phyloP scores from a whole-genome alignment of 805 yeast species.

The Metschnikowia lochheadii region DNA sequence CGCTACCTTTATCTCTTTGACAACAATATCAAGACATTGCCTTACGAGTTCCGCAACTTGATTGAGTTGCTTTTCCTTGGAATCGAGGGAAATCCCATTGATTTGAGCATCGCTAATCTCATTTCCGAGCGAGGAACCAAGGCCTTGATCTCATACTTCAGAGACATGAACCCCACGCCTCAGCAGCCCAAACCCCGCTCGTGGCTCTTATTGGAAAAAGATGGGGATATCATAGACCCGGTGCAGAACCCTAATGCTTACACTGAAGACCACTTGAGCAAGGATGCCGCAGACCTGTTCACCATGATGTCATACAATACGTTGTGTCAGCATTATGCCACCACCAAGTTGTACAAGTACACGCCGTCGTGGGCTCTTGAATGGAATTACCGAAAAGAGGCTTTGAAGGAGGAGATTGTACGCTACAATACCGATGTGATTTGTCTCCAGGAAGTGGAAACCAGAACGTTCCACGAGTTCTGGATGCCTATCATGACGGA shows the following conservation, averaged over 20 bases:
- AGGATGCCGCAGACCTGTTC: slow-evolving; percentile 41
- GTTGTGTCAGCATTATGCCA: slow-evolving; percentile 93
- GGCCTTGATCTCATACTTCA: slow-evolving; percentile 70
- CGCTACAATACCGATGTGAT: slow-evolving; percentile 67
- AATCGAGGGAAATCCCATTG: slow-evolving; percentile 87
- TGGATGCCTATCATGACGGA: slow-evolving; percentile 74
- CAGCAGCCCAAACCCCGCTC: slow-evolving; percentile 69
- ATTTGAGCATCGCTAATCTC: slow-evolving; percentile 57
- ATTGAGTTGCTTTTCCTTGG: slow-evolving; percentile 85
- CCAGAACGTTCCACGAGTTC: slow-evolving; percentile 76
- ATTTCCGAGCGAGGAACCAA: slow-evolving; percentile 80
- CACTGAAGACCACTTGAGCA: slow-evolving; percentile 24
- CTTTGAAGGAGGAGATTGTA: slow-evolving; percentile 68
- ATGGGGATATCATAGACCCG: slow-evolving; percentile 56
- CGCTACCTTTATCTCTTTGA: slow-evolving; percentile 84
- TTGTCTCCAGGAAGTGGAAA: slow-evolving; percentile 95
- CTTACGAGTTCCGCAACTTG: slow-evolving; percentile 80
- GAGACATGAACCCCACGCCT: slow-evolving; percentile 76
- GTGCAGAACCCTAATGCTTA: slow-evolving; percentile 29
- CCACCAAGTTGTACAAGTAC: slow-evolving; percentile 84
- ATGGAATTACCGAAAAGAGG: slow-evolving; percentile 85
- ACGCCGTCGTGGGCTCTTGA: slow-evolving; percentile 97
- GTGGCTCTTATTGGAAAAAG: slow-evolving; percentile 77
- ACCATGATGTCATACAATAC: slow-evolving; percentile 86
- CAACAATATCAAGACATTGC: slow-evolving; percentile 70